Conservation (phyloP, 352 stramenopile species). For the Pythium graminicola region DNA sequence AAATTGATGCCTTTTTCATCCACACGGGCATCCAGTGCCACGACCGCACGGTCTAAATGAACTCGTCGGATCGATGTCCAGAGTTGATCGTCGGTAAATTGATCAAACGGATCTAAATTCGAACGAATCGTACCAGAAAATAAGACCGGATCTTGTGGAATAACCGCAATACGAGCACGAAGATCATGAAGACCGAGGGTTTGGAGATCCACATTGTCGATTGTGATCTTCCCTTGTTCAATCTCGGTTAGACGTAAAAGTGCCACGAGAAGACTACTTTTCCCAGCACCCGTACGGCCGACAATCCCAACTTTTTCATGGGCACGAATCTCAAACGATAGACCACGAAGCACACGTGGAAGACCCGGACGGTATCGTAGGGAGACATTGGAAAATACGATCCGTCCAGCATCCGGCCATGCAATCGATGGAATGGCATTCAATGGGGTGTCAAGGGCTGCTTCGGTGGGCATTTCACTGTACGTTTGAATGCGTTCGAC, state of each 20-base stretch:
- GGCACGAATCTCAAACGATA: conserved; percentile 43
- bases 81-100: conserved; percentile 66
- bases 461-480: conserved; percentile 50
- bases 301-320: conserved; percentile 68
- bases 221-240: conserved; percentile 44
- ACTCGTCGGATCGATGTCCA: conserved; percentile 53
- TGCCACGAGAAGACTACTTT: conserved; percentile 11
- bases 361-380: conserved; percentile 37
- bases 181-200: conserved; percentile 24
- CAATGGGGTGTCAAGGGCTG: conserved; percentile 29
- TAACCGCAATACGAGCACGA: conserved; percentile 35
- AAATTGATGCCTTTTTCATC: conserved; percentile 92
- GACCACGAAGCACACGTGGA: conserved; percentile 39
- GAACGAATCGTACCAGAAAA: conserved; percentile 82
- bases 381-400: conserved; percentile 28
- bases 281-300: conserved; percentile 7
- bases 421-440: conserved; percentile 9
- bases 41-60: conserved; percentile 36
- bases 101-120: conserved; percentile 84
- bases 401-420: conserved; percentile 27
- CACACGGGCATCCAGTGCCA: conserved; percentile 14
- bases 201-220: conserved; percentile 37
- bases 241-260: conserved; percentile 13
- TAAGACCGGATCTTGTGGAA: conserved; percentile 80
- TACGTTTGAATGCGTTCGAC: conserved; percentile 74